phyloP scores from a whole-genome alignment of 2,329 filamentous ascomycete species.

The Graphilbum sp. region DNA sequence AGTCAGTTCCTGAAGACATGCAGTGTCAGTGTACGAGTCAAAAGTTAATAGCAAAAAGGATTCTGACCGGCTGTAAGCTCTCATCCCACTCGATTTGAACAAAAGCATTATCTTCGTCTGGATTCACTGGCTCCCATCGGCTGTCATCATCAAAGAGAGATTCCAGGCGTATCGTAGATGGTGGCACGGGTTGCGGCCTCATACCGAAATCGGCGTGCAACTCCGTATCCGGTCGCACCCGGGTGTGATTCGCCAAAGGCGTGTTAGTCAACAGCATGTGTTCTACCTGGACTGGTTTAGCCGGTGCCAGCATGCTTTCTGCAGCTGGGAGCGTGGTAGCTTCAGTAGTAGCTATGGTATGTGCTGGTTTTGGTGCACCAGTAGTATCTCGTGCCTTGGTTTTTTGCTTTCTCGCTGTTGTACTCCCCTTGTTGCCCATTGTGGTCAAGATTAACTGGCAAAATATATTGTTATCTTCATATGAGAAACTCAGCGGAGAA shows the following conservation, averaged over 20 bases:
- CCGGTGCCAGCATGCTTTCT: no score
- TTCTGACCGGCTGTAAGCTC: slow-evolving; percentile 40
- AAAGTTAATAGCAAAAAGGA: neutral
- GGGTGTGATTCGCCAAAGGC: slow-evolving; percentile 12
- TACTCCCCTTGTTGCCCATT: slow-evolving; percentile 43
- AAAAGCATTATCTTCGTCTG: slow-evolving; percentile 43
- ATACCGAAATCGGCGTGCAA: slow-evolving; percentile 18
- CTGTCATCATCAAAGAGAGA: slow-evolving; percentile 55
- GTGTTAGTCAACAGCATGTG: slow-evolving; percentile 7
- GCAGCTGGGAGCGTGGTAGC: no score
- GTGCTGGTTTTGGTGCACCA: neutral
- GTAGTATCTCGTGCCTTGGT: neutral
- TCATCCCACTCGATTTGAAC: slow-evolving; percentile 61
- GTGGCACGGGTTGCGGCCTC: slow-evolving; percentile 18
- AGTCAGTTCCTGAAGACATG: slow-evolving; percentile 5
- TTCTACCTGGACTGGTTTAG: neutral
- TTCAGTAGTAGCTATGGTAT: no score
- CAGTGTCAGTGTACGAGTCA: neutral
- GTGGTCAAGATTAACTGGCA: slow-evolving; percentile 77
- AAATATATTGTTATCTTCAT: slow-evolving; percentile 48
- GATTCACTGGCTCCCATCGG: slow-evolving; percentile 53
- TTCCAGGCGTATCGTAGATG: slow-evolving; percentile 44
- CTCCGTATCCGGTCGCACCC: slow-evolving; percentile 17
- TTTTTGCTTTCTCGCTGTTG: slow-evolving; percentile 16
- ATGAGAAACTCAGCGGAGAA: slow-evolving; percentile 56